These are phyloP conservation scores for Senna siamea DNA, from an alignment of 306 rosid genomes.

Conservation along the genomic window DNA sequence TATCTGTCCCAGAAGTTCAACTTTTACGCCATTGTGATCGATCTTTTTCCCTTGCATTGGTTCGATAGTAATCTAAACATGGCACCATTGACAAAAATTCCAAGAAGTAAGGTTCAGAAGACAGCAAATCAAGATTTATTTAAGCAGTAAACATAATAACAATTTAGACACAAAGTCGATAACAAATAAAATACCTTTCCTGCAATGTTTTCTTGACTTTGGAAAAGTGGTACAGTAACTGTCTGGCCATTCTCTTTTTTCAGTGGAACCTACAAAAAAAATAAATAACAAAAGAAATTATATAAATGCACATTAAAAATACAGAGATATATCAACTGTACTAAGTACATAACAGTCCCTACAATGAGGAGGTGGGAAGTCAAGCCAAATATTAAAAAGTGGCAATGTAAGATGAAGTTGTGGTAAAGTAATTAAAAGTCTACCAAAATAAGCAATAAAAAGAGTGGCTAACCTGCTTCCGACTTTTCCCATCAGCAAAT, in stretches of 20 bases:
- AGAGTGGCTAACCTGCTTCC: conserved; percentile 81
- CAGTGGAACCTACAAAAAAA: conserved; percentile 61
- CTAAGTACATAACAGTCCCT: neutral
- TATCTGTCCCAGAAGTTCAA: conserved; percentile 98
- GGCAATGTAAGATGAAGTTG: conserved; percentile 13
- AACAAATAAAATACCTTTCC: conserved; percentile 73
- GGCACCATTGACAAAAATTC: conserved; percentile 34
- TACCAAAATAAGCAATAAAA: conserved; percentile 56
- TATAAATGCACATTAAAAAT: neutral
- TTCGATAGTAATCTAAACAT: conserved; percentile 72
- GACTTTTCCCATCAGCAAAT: conserved; percentile 83
- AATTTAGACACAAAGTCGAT: conserved; percentile 6
- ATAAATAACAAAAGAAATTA: neutral
- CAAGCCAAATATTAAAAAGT: conserved; percentile 20
- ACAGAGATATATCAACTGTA: neutral
- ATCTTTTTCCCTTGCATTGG: conserved; percentile 96
- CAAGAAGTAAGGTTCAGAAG: neutral
- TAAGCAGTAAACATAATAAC: conserved; percentile 24
- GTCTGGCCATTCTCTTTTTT: conserved; percentile 93
- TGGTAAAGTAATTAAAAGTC: conserved; percentile 45
- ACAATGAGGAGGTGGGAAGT: neutral
- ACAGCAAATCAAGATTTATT: conserved; percentile 14
- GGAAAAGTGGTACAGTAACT: conserved; percentile 86
- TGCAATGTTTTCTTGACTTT: conserved; percentile 95
- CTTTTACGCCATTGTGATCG: conserved; percentile 95